Base-by-base conservation (phyloP, 1,139 yeast species). In the Candida dubliniensis region DNA sequence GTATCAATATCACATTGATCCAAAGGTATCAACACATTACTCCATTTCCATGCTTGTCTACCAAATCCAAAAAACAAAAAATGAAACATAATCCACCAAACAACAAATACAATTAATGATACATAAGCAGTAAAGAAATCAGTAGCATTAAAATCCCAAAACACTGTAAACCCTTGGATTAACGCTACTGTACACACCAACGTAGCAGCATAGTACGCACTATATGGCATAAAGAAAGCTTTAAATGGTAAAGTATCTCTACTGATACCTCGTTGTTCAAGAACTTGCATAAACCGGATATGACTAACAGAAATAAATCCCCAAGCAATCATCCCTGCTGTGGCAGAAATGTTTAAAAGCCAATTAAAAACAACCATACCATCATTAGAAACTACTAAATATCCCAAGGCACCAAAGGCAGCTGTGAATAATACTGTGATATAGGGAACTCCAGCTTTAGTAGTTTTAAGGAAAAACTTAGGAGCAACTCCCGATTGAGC, bases 261-360 rank as follows among this genome's bases (percentile, higher is more conserved):
- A 12, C 82, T 71, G 47, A 85, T 81, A 34, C 81, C 80, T 61
- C 86, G 75, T 27, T 64, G 56, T 52, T 74, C 75, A 55, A 85
- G 67, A 38, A 87, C 81, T 41, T 68, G 63, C 82, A 83, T 82
- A 61, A 84, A 85, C 58, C 88, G 71, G 43, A 85, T 69, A 60
- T 84, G 91, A 34, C 87, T 74, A 42, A 76, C 62, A 8, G 84
- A 74, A 48, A 85, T 84, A 64, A 81, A 77, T 43, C 83, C 77
- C 93, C 93, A 85, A 8, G 87, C 77, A 52, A 84, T 81, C 55
- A 84, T 73, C 41, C 91, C 91, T 4, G 90, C 82, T 38, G 85
- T 84, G 18, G 89, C 86, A 29, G 89, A 77, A 53, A 91, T 82
- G 65, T 87, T 88, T 54, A 89, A 77, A 51, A 91, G 77, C 91